These are phyloP conservation scores for Excoecaria agallocha DNA, from an alignment of 345 rosid species.

Conservation along the genomic window DNA sequence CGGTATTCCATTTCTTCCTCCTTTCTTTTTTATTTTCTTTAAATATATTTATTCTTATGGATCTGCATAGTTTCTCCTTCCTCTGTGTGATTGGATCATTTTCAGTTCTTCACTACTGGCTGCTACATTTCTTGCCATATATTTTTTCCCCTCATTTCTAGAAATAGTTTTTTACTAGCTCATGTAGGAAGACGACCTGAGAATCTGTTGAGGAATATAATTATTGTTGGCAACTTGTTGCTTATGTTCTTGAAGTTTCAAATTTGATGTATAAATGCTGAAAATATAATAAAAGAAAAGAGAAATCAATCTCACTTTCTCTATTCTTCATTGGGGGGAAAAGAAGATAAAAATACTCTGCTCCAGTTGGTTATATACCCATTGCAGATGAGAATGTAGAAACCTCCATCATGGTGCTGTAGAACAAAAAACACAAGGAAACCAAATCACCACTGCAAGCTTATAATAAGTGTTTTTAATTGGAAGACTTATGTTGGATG, in stretches of 20 bases:
- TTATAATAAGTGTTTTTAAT: background rate
- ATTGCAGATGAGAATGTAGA: background rate
- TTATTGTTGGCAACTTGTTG: background rate
- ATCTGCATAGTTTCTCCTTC: background rate
- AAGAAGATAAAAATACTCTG: background rate
- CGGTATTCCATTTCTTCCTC: too few relatives aligned
- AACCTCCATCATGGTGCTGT: background rate
- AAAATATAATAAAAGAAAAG: background rate
- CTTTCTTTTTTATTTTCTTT: too few relatives aligned
- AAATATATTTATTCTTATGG: background rate
- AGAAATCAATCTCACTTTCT: background rate
- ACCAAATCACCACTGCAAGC: background rate
- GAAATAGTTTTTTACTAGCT: background rate
- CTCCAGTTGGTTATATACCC: background rate
- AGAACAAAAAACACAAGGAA: background rate
- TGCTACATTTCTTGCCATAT: background rate
- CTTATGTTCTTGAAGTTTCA: background rate
- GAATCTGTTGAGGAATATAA: background rate
- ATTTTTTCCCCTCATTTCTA: background rate
- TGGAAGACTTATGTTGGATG: background rate
- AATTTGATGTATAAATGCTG: background rate
- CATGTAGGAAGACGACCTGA: background rate
- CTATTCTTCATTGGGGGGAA: background rate
- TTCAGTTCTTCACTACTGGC: background rate
- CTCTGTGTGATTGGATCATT: background rate